A percentile compares a stretch with the other conserved stretches of the same genome.
Evolutionary conservation across 148 eudicot species (phyloP).

Genomic region (Suaeda aralocaspica): DNA sequence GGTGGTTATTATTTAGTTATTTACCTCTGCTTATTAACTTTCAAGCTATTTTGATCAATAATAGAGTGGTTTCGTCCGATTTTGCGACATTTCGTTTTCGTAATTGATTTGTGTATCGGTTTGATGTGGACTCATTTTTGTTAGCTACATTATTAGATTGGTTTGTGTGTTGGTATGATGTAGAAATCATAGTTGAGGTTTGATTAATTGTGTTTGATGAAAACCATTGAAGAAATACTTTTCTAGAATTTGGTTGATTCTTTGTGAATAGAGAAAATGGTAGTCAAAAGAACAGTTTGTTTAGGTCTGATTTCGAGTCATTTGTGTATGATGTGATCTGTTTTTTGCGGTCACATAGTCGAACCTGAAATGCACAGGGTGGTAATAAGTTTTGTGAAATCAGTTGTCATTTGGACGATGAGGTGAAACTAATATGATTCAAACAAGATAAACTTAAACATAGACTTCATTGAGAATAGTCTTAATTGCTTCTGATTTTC

Average conservation of each 20-base stretch:
- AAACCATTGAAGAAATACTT: neutral
- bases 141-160: neutral
- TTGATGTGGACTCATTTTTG: neutral
- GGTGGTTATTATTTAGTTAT: slow-evolving; percentile 2
- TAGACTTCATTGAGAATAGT: too few relatives aligned
- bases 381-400: neutral
- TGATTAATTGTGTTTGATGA: neutral
- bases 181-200: neutral
- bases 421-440: neutral
- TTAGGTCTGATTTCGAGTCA: neutral
- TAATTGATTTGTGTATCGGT: neutral
- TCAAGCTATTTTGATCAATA: slow-evolving; percentile 9
- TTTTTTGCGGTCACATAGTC: neutral
- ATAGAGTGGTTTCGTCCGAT: neutral
- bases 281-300: too few relatives aligned
- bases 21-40: neutral
- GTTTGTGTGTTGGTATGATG: neutral
- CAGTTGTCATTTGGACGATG: neutral
- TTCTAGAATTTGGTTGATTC: neutral
- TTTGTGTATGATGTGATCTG: neutral
- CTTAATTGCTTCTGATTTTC: neutral
- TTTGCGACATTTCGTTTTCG: too few relatives aligned
- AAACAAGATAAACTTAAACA: too few relatives aligned
- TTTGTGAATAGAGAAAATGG: too few relatives aligned
- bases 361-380: neutral